A percentile compares a stretch with the other conserved stretches of the same genome.
Conservation (phyloP, 106 monocot genomes). For the Dendrobium huoshanense region DNA sequence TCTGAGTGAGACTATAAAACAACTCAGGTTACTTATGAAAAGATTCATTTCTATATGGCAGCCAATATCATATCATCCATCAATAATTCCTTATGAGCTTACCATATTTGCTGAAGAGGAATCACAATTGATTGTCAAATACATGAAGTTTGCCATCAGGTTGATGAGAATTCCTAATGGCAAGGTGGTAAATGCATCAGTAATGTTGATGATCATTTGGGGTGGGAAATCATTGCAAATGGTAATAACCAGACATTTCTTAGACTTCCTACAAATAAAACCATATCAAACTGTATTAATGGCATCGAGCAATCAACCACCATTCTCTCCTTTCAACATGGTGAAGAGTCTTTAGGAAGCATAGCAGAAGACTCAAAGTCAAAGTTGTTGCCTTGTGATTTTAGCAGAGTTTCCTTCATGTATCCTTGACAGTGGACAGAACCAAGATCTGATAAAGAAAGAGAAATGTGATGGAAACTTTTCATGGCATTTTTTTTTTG, state of each 20-base stretch:
- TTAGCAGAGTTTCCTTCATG: slow-evolving; percentile 45
- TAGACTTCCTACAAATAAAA: slow-evolving; percentile 4
- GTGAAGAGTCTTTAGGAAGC: not conserved
- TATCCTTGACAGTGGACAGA: slow-evolving; percentile 65
- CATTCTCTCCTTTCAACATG: not conserved
- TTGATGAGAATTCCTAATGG: too few species aligned
- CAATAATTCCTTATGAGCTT: too few species aligned
- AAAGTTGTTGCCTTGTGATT: slow-evolving; percentile 7
- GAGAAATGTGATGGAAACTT: slow-evolving; percentile 11
- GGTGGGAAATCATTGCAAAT: slow-evolving; percentile 46
- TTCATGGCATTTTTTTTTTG: slow-evolving; percentile 65
- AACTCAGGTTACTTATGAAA: too few species aligned
- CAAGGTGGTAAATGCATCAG: slow-evolving; percentile 66
- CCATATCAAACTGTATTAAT: not conserved
- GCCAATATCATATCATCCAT: too few species aligned
- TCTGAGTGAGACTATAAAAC: too few species aligned
- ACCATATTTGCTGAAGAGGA: too few species aligned
- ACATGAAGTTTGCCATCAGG: too few species aligned
- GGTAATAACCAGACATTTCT: slow-evolving; percentile 39
- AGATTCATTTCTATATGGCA: too few species aligned
- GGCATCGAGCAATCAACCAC: not conserved
- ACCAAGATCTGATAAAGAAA: slow-evolving; percentile 10
- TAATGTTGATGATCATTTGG: slow-evolving; percentile 63
- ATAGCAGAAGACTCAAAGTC: not conserved
- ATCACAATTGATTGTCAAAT: too few species aligned